Percentiles rank a stretch among this genome's conserved stretches.
Conservation (phyloP, 352 stramenopile species). For the Globisporangium paddicum region DNA sequence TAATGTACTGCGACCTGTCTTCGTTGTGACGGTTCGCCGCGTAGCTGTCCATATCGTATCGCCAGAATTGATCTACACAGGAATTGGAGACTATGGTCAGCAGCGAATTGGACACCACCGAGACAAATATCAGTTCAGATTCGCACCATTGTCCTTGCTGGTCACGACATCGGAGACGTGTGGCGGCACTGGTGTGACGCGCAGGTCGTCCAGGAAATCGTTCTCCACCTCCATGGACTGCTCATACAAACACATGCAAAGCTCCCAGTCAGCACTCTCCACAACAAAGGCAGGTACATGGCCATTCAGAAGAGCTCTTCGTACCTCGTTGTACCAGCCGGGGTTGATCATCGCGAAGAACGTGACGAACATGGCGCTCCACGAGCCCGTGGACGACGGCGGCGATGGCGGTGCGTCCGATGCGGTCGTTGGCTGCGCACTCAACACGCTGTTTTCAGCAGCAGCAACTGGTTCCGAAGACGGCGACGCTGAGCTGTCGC, state of each 20-base stretch:
- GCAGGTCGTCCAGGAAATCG: conserved; percentile 41
- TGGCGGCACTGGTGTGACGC: conserved; percentile 39
- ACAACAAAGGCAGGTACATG: background rate
- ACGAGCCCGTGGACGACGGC: conserved; percentile 22
- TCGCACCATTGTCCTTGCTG: conserved; percentile 24
- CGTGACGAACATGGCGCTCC: conserved; percentile 52
- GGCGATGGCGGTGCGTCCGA: conserved; percentile 8
- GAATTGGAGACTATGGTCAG: background rate
- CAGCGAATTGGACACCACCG: background rate
- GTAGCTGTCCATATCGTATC: conserved; percentile 69
- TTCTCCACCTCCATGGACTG: conserved; percentile 29
- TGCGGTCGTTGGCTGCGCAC: background rate
- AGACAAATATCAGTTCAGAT: background rate
- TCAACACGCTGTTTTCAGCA: background rate
- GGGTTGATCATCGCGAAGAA: conserved; percentile 61
- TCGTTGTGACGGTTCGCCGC: conserved; percentile 61
- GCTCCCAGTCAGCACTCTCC: background rate
- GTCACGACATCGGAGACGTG: conserved; percentile 48
- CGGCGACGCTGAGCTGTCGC: background rate
- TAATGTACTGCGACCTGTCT: conserved; percentile 53
- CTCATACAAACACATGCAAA: background rate
- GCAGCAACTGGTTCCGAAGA: background rate
- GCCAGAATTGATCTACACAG: conserved; percentile 40
- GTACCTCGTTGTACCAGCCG: conserved; percentile 44
- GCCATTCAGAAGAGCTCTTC: background rate